Base-by-base conservation (phyloP, 2,329 filamentous ascomycete species). In the Colletotrichum graminicola region DNA sequence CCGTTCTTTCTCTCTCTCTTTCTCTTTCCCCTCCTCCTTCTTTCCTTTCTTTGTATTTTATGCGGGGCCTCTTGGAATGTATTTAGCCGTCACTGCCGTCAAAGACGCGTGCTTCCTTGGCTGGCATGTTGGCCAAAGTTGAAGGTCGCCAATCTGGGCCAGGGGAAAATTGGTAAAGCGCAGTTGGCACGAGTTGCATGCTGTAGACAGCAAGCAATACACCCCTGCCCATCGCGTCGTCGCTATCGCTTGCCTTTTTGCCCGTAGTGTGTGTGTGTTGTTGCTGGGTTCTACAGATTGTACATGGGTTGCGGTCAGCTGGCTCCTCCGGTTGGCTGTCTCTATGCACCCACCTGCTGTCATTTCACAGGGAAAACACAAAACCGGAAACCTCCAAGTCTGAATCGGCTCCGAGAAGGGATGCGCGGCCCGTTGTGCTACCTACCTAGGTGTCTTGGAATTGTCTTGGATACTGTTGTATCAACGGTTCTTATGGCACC, bases 81-180 rank as follows among this genome's bases (percentile, higher is more conserved):
- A 14, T 52, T 54, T 68, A 59, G 36, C 45, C 59, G 59, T 57
- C 26, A 63, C 57, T 62, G 43, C 64, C 29, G 43, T 45, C 16
- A 23, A 39, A 16, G 43, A 49, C 32, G 67, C 63, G 67, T 36
- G 34, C 2, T 26, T 16, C 32, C 47, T 55, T 47, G 32, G 57
- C 36, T 36, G 54, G 36, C 34, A 60, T 59, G 49, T 68, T 43
- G 36, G 36, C 34, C 23, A 59, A 36, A 39, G 10, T 62, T n/a
- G 26, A 41, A 6, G 26, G 23, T 45, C 11, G 26, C 55, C 34
- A 10, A 47, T 4, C 45, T 23, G n/a, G 29, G 26, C 49, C 2
- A 23, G 60, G 29, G 52, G 69, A 72, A 72, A 60, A 72, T 69
- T 54, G 5, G 34, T 11, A 57, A 29, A 60, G 69, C 69, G 69